These are phyloP conservation scores for Nannochloropsis salina DNA, from an alignment of 108 stramenopile genomes.

Conservation along the genomic window DNA sequence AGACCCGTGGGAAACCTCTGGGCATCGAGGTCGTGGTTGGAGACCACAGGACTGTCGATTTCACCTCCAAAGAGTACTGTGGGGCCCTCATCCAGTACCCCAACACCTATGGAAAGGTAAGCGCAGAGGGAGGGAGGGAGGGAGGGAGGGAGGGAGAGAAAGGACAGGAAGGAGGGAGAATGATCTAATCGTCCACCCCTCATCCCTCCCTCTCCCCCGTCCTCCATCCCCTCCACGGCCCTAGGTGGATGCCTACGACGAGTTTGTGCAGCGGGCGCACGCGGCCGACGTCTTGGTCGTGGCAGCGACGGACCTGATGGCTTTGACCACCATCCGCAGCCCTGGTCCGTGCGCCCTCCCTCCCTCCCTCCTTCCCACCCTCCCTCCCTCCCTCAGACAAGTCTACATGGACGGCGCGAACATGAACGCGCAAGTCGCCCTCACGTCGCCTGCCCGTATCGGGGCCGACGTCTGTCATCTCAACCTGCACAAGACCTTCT, in stretches of 20 bases:
- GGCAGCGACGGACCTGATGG: slow-evolving; percentile 89
- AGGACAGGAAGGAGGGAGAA: too few relatives aligned
- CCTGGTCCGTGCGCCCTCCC: slow-evolving; percentile 42
- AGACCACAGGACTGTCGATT: slow-evolving; percentile 64
- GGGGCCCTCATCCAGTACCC: slow-evolving; percentile 98
- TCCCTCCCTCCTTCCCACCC: neutral
- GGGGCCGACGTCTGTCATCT: slow-evolving; percentile 98
- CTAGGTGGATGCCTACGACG: neutral
- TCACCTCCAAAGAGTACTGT: slow-evolving; percentile 68
- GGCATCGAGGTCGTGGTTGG: slow-evolving; percentile 87
- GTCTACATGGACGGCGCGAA: slow-evolving; percentile 99
- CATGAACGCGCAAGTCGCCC: slow-evolving; percentile 98
- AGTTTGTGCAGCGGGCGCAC: slow-evolving; percentile 53
- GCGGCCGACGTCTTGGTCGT: slow-evolving; percentile 76
- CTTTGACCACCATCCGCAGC: slow-evolving; percentile 74
- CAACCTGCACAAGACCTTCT: slow-evolving; percentile 98
- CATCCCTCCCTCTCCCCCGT: neutral
- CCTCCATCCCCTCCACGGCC: neutral
- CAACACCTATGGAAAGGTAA: slow-evolving; percentile 78
- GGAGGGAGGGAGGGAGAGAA: neutral
- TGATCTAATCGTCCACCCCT: neutral
- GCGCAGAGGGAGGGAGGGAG: neutral
- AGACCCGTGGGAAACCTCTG: slow-evolving; percentile 81
- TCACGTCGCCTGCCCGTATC: slow-evolving; percentile 90
- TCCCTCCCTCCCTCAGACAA: slow-evolving; percentile 47